Percentiles rank a stretch among this genome's conserved stretches.
Evolutionary conservation across 23 red algal species (phyloP).

Genomic region (Pyropia yezoensis): DNA sequence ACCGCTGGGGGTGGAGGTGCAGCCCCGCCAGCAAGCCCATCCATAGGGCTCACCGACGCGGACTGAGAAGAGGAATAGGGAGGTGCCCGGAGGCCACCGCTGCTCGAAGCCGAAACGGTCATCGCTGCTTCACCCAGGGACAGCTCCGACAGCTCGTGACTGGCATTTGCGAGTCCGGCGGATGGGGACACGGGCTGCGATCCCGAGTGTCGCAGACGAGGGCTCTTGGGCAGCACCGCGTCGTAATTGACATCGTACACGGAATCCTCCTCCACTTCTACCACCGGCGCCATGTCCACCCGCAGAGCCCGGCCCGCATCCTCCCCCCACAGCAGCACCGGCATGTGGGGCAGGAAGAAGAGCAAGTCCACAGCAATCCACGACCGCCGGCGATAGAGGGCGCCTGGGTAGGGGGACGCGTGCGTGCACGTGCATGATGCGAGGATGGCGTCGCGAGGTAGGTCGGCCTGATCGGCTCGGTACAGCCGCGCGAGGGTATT

Average conservation of each 20-base stretch:
- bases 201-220: too few relatives aligned
- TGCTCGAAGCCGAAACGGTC: too few relatives aligned
- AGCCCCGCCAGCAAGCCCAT: too few relatives aligned
- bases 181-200: too few relatives aligned
- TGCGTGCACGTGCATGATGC: slow-evolving; percentile 86
- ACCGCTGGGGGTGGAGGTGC: too few relatives aligned
- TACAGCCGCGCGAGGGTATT: slow-evolving; percentile 72
- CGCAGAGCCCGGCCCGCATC: slow-evolving; percentile 66
- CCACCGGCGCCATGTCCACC: slow-evolving; percentile 61
- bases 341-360: slow-evolving; percentile 81
- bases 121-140: too few relatives aligned
- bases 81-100: too few relatives aligned
- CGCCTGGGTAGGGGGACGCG: slow-evolving; percentile 84
- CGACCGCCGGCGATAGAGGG: slow-evolving; percentile 76
- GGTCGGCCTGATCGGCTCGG: slow-evolving; percentile 54
- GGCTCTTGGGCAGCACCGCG: slow-evolving; percentile 71
- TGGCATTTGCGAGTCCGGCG: too few relatives aligned
- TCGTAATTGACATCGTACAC: slow-evolving; percentile 96
- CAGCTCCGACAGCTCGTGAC: too few relatives aligned
- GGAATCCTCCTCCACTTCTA: slow-evolving; percentile 57
- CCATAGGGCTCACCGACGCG: too few relatives aligned
- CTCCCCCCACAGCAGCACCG: slow-evolving; percentile 82
- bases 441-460: slow-evolving; percentile 78
- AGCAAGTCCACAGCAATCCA: slow-evolving; percentile 95
- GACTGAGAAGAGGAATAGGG: too few relatives aligned